phyloP scores from a whole-genome alignment of 768 basidiomycete species.

The Cystobasidium onofrii region DNA sequence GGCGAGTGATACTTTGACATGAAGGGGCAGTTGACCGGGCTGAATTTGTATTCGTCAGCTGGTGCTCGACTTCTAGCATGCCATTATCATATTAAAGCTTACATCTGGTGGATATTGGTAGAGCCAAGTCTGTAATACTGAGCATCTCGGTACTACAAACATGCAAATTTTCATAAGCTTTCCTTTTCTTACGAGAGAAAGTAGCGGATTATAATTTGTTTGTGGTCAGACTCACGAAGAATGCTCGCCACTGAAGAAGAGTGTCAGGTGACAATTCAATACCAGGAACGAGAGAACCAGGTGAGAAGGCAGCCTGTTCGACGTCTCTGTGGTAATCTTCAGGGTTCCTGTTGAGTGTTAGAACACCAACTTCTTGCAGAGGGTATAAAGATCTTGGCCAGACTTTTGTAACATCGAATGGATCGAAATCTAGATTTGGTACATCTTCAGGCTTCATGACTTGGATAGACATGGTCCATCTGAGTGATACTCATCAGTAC shows the following conservation, averaged over 20 bases:
- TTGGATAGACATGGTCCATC: slow-evolving; percentile 44
- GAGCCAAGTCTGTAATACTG: slow-evolving; percentile 42
- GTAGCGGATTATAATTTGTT: too few species aligned
- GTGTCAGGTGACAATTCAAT: slow-evolving; percentile 44
- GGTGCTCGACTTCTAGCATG: too few species aligned
- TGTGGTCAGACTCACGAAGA: slow-evolving; percentile 41
- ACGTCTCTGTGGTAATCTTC: slow-evolving; percentile 45
- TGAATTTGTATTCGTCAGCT: slow-evolving; percentile 1
- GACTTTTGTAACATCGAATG: slow-evolving; percentile 44
- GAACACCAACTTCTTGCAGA: slow-evolving; percentile 42
- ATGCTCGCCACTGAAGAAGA: slow-evolving; percentile 43
- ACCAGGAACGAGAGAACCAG: slow-evolving; percentile 44
- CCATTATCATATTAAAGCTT: too few species aligned
- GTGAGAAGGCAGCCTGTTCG: slow-evolving; percentile 44
- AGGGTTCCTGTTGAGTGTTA: slow-evolving; percentile 43
- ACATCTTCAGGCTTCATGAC: slow-evolving; percentile 45
- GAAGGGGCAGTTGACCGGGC: slow-evolving; percentile 37
- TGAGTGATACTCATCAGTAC: neutral
- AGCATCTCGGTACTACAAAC: slow-evolving; percentile 42
- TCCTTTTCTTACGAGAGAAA: neutral
- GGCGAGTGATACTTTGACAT: slow-evolving; percentile 43
- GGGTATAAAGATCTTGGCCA: slow-evolving; percentile 41
- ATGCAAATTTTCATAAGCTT: slow-evolving; percentile 14
- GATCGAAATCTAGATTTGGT: slow-evolving; percentile 39
- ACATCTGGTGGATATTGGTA: slow-evolving; percentile 45